Conservation (phyloP, 768 basidiomycete species). For the Chiua virens region DNA sequence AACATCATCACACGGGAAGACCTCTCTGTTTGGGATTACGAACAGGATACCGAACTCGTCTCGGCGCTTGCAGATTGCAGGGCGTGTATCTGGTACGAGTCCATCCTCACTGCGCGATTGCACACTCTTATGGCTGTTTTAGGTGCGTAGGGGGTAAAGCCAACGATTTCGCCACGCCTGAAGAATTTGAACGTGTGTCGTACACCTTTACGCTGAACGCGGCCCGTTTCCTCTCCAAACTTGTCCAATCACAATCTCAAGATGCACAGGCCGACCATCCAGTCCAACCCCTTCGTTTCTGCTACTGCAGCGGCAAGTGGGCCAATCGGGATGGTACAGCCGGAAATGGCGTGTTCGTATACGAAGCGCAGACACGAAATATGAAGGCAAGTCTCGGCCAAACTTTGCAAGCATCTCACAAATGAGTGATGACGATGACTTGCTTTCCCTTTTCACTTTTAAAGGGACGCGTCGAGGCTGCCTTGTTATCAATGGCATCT, state of each 20-base stretch:
- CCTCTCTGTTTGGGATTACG: constrained; percentile 27
- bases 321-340: constrained; percentile 18
- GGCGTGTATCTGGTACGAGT: constrained; percentile 25
- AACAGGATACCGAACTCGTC: constrained; percentile 24
- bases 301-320: constrained; percentile 28
- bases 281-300: constrained; percentile 21
- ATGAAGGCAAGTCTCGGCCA: constrained; percentile 21
- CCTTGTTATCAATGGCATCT: constrained; percentile 13
- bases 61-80: constrained; percentile 20
- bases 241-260: constrained; percentile 8
- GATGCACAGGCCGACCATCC: background rate
- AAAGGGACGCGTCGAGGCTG: constrained; percentile 25
- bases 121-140: background rate
- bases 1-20: constrained; percentile 23
- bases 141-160: constrained; percentile 29
- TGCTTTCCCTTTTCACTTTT: background rate
- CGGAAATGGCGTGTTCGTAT: constrained; percentile 9
- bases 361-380: constrained; percentile 18
- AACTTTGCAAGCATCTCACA: too few relatives aligned
- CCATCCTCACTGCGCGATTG: background rate
- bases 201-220: constrained; percentile 26
- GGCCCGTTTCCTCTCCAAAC: constrained; percentile 19
- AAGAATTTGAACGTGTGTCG: constrained; percentile 28
- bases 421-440: too few relatives aligned
- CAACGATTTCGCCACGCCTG: constrained; percentile 17